Evolutionary conservation across 2,329 filamentous ascomycete species (phyloP).

Genomic region (Teratosphaeria destructans): DNA sequence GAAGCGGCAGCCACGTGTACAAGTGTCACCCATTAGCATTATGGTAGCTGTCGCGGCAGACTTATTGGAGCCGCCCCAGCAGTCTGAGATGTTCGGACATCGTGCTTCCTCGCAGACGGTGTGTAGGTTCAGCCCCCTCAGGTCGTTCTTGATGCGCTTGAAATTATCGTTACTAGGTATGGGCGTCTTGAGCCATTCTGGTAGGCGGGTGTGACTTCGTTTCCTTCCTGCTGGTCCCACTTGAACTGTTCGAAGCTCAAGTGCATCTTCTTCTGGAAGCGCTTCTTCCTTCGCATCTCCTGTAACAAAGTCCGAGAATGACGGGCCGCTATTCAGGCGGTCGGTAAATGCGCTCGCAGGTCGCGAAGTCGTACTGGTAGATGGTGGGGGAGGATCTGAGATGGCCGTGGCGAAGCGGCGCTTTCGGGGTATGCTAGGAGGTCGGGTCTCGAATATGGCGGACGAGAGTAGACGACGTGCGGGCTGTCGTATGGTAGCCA

Average conservation of each 20-base stretch:
- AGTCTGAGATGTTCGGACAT: constrained; percentile 95
- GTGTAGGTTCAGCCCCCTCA: constrained; percentile 79
- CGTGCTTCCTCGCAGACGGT: constrained; percentile 97
- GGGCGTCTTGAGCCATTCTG: constrained; percentile 91
- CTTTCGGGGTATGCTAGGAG: constrained; percentile 21
- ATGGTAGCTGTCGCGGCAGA: constrained; percentile 90
- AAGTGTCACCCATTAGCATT: constrained; percentile 99
- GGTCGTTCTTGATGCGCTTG: constrained; percentile 88
- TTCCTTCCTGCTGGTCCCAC: constrained; percentile 52
- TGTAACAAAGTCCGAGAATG: constrained; percentile 53
- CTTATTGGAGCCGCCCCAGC: constrained; percentile 88
- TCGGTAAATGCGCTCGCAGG: constrained; percentile 48
- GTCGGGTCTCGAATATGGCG: constrained; percentile 10
- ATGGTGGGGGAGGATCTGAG: constrained; percentile 26
- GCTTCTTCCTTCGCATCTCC: constrained; percentile 20
- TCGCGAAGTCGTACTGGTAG: constrained; percentile 24
- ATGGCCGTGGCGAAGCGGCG: constrained; percentile 36
- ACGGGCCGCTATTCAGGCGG: constrained; percentile 53
- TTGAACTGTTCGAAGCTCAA: constrained; percentile 51
- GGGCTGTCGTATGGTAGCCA: constrained; percentile 18
- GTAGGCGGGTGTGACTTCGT: constrained; percentile 63
- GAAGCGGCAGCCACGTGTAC: constrained; percentile 90
- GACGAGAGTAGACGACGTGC: constrained; percentile 17
- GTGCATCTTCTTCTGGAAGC: constrained; percentile 41
- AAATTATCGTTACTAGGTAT: constrained; percentile 80